Base-by-base conservation (phyloP, 2,329 filamentous ascomycete genomes). In the Alternaria ventricosa region DNA sequence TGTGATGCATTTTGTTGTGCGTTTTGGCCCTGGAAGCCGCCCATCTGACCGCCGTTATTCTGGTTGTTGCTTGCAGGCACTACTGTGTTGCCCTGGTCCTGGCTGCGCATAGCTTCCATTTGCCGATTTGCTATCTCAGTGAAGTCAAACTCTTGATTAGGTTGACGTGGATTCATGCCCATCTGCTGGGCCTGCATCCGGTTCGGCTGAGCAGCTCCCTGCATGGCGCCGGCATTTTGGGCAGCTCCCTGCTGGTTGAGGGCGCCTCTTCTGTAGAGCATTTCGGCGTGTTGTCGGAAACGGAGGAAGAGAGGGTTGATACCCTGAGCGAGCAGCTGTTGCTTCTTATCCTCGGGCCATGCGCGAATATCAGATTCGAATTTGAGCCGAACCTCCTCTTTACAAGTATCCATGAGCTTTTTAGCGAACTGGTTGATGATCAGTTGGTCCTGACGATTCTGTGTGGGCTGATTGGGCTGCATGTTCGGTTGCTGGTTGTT, bases 61-160 rank as follows among this genome's bases (percentile, higher is more conserved):
- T 83, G 82, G 56, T 86, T 86, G 70, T 86, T 87, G 75, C 87
- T 90, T 7, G 87, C 88, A 10, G 88, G 88, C 4, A 90, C 88
- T n/a, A 89, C 88, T 45, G 86, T 80, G 65, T 88, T 86, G 9
- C 88, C 88, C 53, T 85, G 85, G 75, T 89, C 86, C 70, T 88
- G 86, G 15, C 85, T 85, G 56, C 87, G 86, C 67, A 89, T 77
- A n/a, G 87, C 87, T 66, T 88, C 87, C 44, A 85, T 85, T 76
- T 90, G 88, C 69, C 89, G 87, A 27, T 85, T 86, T 60, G 87
- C 82, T 43, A 89, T 84, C 46, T 87, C 85, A 59, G 86, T 85
- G 66, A 89, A 83, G 66, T 85, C 82, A 57, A 84, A 78, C 0
- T 78, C 74, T 50, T 76, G 65, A 45, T 74, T 73, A 3, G 73